phyloP scores from a whole-genome alignment of 805 yeast species.

The Huiozyma naganishii region DNA sequence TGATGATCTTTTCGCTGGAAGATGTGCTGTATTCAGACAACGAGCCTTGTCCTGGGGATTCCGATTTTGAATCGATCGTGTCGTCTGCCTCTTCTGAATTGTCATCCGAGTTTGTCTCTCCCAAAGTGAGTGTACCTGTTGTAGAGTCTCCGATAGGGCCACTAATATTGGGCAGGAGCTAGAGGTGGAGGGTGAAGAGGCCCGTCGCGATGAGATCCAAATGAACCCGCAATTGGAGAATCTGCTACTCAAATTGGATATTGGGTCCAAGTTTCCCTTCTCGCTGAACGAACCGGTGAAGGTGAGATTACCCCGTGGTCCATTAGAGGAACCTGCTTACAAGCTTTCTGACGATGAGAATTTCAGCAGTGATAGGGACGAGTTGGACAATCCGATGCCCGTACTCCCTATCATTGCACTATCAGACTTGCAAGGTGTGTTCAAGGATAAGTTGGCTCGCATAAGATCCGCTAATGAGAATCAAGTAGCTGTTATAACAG shows the following conservation, averaged over 20 bases:
- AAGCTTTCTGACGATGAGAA: too few relatives aligned
- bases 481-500: slow-evolving; percentile 2
- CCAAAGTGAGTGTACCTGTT: slow-evolving; percentile 12
- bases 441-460: neutral
- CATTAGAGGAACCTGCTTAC: neutral
- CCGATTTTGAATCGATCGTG: neutral
- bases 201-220: neutral
- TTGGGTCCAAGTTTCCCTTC: slow-evolving; percentile 9
- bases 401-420: neutral
- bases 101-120: slow-evolving; percentile 2
- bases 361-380: too few relatives aligned
- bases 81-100: neutral
- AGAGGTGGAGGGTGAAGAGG: slow-evolving; percentile 8
- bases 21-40: neutral
- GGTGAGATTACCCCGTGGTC: neutral
- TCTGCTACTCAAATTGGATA: slow-evolving; percentile 8
- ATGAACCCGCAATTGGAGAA: slow-evolving; percentile 1
- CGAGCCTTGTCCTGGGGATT: neutral
- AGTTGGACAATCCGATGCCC: too few relatives aligned
- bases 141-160: neutral
- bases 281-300: neutral
- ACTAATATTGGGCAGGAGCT: neutral
- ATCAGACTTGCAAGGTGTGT: neutral
- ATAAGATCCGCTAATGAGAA: neutral
- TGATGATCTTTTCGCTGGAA: slow-evolving; percentile 5